Evolutionary conservation across 495 filamentous ascomycete genomes (phyloP).

Genomic region (Clohesyomyces aquaticus): DNA sequence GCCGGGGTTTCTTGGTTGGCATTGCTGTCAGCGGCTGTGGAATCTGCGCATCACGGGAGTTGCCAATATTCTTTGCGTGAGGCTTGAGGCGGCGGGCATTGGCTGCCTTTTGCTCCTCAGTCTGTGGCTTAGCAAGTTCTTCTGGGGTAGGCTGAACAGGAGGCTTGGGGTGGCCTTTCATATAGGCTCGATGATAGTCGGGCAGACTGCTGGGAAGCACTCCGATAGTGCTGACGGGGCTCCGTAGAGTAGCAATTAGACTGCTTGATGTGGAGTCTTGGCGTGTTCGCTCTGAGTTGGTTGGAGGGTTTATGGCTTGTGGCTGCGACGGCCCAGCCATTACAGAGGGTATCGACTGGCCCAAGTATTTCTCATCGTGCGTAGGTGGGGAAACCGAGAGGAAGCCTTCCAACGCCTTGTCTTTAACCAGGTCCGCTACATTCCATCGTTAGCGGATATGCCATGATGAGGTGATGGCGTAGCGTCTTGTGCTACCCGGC

Average conservation of each 20-base stretch:
- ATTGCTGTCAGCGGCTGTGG: conserved; percentile 62
- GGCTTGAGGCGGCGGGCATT: conserved; percentile 77
- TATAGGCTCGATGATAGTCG: conserved; percentile 84
- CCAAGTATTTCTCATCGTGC: conserved; percentile 39
- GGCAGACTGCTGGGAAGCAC: conserved; percentile 89
- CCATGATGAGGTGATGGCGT: conserved; percentile 2
- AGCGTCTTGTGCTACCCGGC: conserved; percentile 21
- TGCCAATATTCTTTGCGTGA: conserved; percentile 76
- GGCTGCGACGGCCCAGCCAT: conserved; percentile 14
- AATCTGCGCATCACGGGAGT: conserved; percentile 63
- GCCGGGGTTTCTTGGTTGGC: conserved; percentile 63
- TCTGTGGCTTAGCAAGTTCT: conserved; percentile 44
- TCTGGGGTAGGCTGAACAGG: conserved; percentile 8
- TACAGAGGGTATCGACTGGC: conserved; percentile 17
- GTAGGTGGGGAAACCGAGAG: conserved; percentile 59
- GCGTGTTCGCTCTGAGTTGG: conserved; percentile 38
- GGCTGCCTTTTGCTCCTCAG: conserved; percentile 74
- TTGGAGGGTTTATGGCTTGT: conserved; percentile 16
- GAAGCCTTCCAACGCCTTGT: conserved; percentile 53
- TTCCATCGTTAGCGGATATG: conserved; percentile 26
- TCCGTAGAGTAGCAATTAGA: conserved; percentile 38
- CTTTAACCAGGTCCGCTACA: conserved; percentile 53
- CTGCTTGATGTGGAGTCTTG: conserved; percentile 46
- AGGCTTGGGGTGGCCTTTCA: conserved; percentile 61
- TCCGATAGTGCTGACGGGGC: conserved; percentile 74